Conservation (phyloP, 495 filamentous ascomycete species). For the Penicillium flavigenum region DNA sequence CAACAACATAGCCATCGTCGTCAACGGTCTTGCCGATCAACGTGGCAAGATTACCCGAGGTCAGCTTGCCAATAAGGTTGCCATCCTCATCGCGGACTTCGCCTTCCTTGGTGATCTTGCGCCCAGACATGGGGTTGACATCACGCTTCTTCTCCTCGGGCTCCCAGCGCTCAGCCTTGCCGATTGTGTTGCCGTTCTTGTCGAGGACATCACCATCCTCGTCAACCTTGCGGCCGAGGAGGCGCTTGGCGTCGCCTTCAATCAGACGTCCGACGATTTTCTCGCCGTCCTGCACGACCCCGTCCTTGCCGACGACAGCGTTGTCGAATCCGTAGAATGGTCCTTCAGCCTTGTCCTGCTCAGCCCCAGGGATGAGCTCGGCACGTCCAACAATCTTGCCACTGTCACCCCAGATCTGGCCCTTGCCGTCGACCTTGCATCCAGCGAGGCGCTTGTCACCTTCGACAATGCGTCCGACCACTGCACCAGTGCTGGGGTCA, state of each 20-base stretch:
- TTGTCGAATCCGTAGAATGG: slow-evolving; percentile 77
- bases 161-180: slow-evolving; percentile 79
- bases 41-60: slow-evolving; percentile 65
- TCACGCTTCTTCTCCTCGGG: slow-evolving; percentile 69
- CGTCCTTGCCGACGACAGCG: slow-evolving; percentile 71
- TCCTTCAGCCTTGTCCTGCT: slow-evolving; percentile 69
- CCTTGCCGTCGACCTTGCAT: slow-evolving; percentile 77
- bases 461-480: slow-evolving; percentile 73
- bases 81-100: slow-evolving; percentile 81
- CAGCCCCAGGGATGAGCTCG: slow-evolving; percentile 72
- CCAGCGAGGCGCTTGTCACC: slow-evolving; percentile 73
- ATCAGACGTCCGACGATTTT: slow-evolving; percentile 71
- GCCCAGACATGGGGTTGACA: slow-evolving; percentile 70
- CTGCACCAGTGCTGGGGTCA: slow-evolving; percentile 62
- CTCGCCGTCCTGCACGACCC: slow-evolving; percentile 64
- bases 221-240: slow-evolving; percentile 75
- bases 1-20: slow-evolving; percentile 80
- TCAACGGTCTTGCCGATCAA: slow-evolving; percentile 79
- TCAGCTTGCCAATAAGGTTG: slow-evolving; percentile 76
- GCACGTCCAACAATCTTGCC: slow-evolving; percentile 77
- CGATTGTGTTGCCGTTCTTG: slow-evolving; percentile 77
- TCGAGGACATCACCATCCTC: slow-evolving; percentile 82
- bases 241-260: slow-evolving; percentile 67
- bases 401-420: slow-evolving; percentile 76
- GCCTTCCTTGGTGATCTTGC: slow-evolving; percentile 76